Conservation (phyloP, 345 rosid genomes). For the Arabidopsis suecica region DNA sequence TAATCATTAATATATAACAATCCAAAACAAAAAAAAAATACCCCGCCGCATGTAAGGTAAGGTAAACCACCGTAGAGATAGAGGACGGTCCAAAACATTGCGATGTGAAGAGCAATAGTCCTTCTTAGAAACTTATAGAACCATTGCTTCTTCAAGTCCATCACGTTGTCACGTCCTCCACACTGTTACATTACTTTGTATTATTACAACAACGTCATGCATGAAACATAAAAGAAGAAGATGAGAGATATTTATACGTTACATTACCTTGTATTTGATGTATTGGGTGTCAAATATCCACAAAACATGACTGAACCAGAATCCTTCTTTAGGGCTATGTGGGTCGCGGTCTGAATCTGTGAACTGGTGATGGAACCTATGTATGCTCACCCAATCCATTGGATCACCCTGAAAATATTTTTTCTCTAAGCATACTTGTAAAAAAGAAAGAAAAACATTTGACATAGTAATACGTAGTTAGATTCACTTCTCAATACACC, state of each 20-base stretch:
- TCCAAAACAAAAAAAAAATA: slow-evolving; percentile 27
- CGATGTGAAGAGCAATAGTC: slow-evolving; percentile 65
- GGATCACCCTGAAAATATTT: slow-evolving; percentile 53
- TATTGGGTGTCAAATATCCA: slow-evolving; percentile 72
- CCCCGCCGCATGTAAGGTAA: slow-evolving; percentile 86
- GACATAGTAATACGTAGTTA: neutral
- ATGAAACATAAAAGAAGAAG: neutral
- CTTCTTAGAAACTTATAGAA: slow-evolving; percentile 67
- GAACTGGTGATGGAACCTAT: slow-evolving; percentile 84
- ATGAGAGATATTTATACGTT: neutral
- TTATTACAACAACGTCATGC: neutral
- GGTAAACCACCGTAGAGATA: slow-evolving; percentile 74
- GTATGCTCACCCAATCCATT: slow-evolving; percentile 89
- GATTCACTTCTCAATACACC: neutral
- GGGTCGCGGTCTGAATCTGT: slow-evolving; percentile 85
- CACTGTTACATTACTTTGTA: slow-evolving; percentile 29
- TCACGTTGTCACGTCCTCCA: slow-evolving; percentile 63
- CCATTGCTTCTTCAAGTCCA: slow-evolving; percentile 79
- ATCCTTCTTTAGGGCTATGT: slow-evolving; percentile 86
- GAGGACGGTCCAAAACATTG: slow-evolving; percentile 57
- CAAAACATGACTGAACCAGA: slow-evolving; percentile 77
- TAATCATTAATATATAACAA: no score
- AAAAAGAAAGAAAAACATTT: neutral
- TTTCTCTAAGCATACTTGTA: neutral
- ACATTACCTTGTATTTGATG: slow-evolving; percentile 56